A percentile compares a stretch with the other conserved stretches of the same genome.
Evolutionary conservation across 2,329 filamentous ascomycete genomes (phyloP).

Genomic region (Aureobasidium sp.): DNA sequence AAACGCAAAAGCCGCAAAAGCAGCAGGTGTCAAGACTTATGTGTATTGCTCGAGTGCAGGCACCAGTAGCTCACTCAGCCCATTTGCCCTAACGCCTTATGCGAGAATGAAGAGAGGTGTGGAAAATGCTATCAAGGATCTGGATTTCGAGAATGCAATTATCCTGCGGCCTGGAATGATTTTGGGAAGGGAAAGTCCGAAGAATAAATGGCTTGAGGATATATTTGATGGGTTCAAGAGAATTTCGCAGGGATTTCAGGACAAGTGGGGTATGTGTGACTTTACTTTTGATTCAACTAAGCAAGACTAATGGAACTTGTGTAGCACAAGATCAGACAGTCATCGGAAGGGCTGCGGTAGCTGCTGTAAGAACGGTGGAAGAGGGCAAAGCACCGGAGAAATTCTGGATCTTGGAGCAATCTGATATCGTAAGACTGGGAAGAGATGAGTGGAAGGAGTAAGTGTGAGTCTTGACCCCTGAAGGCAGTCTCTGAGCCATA

Average conservation of each 20-base stretch:
- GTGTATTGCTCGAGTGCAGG: conserved; percentile 29
- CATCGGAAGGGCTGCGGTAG: background rate
- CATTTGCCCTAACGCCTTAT: conserved; percentile 23
- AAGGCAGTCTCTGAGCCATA: too few relatives aligned
- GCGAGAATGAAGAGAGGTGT: conserved; percentile 31
- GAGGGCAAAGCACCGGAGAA: background rate
- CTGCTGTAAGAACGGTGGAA: background rate
- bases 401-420: background rate
- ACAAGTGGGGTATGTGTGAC: background rate
- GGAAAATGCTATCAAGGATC: conserved; percentile 28
- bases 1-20: conserved; percentile 28
- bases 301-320: background rate
- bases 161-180: conserved; percentile 31
- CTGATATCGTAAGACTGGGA: background rate
- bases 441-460: background rate
- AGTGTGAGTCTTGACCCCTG: background rate
- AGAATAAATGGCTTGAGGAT: conserved; percentile 5
- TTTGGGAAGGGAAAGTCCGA: conserved; percentile 19
- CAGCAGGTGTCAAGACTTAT: conserved; percentile 28
- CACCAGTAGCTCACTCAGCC: conserved; percentile 22
- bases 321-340: background rate
- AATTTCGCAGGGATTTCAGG: background rate
- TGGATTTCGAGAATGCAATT: conserved; percentile 29
- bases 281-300: background rate
- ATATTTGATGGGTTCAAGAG: background rate